phyloP scores from a whole-genome alignment of 1,284 basidiomycete species.

The Ceratobasidium sp. region DNA sequence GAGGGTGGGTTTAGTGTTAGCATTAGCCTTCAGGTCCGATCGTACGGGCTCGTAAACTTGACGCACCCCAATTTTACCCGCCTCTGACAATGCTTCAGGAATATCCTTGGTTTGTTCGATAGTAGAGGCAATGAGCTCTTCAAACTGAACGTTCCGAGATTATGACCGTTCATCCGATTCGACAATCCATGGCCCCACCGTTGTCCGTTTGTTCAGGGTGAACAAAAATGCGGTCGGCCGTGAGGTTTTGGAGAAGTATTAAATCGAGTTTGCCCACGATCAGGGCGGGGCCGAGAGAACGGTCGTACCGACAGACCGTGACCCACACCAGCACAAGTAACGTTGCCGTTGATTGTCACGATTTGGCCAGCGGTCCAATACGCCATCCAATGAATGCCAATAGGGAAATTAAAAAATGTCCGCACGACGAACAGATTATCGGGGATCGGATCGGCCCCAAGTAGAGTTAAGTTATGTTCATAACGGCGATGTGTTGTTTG shows the following conservation, averaged over 20 bases:
- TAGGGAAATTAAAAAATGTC: background rate
- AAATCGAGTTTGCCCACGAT: background rate
- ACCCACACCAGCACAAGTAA: background rate
- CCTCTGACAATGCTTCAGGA: constrained; percentile 91
- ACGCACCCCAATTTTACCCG: constrained; percentile 87
- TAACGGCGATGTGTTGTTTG: background rate
- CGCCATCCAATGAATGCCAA: background rate
- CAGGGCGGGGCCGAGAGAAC: background rate
- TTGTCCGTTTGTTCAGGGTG: background rate
- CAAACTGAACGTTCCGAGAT: constrained; percentile 63
- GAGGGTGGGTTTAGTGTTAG: background rate
- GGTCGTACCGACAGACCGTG: background rate
- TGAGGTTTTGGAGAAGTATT: background rate
- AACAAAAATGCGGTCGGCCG: background rate
- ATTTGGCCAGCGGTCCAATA: background rate
- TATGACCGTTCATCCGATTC: background rate
- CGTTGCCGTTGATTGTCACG: too few relatives aligned
- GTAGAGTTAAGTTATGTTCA: background rate
- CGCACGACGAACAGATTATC: background rate
- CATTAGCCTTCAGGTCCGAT: background rate
- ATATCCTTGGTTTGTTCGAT: constrained; percentile 98
- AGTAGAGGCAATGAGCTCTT: constrained; percentile 90
- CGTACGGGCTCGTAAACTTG: too few relatives aligned
- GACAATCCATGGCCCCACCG: background rate
- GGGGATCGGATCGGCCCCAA: constrained; percentile 1